Conservation (phyloP, 176 grass and related monocot genomes). For the Calamus simplicifolius region DNA sequence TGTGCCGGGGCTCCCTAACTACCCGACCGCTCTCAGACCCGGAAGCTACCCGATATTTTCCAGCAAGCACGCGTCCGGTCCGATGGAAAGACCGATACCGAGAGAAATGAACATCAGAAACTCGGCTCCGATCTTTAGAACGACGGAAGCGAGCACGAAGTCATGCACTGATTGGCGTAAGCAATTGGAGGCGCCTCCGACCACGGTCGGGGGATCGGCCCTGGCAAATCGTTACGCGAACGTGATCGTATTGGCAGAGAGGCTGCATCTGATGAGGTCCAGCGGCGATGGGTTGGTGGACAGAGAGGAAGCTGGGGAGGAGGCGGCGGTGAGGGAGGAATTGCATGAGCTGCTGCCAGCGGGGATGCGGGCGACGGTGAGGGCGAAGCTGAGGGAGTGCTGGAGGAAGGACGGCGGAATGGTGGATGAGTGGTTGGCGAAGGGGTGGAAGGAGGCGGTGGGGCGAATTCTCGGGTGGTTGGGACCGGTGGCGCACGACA, state of each 20-base stretch:
- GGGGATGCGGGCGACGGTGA: constrained; percentile 43
- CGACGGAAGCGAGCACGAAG: constrained; percentile 10
- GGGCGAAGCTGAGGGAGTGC: constrained; percentile 47
- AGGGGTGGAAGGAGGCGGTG: constrained; percentile 33
- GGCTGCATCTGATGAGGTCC: constrained; percentile 25
- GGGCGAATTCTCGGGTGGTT: constrained; percentile 48
- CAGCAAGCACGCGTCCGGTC: constrained; percentile 35
- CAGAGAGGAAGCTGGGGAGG: constrained; percentile 19
- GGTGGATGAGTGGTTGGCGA: constrained; percentile 33
- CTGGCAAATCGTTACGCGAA: constrained; percentile 65
- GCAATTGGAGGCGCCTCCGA: constrained; percentile 18
- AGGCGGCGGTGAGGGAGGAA: constrained; percentile 44
- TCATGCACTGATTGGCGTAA: constrained; percentile 16
- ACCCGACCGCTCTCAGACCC: background rate
- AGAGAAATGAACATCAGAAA: constrained; percentile 25
- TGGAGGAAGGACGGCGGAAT: constrained; percentile 20
- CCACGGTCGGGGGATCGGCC: constrained; percentile 50
- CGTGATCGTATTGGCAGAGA: constrained; percentile 40
- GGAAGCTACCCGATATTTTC: background rate
- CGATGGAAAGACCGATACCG: constrained; percentile 17
- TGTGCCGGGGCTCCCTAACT: constrained; percentile 47
- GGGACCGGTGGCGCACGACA: constrained; percentile 59
- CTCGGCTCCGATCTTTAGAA: constrained; percentile 57
- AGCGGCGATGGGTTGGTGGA: constrained; percentile 7
- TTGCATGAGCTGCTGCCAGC: constrained; percentile 69